These are phyloP conservation scores for Sugiyamaella mastotermitis DNA, from an alignment of 805 yeast genomes.

Conservation along the genomic window DNA sequence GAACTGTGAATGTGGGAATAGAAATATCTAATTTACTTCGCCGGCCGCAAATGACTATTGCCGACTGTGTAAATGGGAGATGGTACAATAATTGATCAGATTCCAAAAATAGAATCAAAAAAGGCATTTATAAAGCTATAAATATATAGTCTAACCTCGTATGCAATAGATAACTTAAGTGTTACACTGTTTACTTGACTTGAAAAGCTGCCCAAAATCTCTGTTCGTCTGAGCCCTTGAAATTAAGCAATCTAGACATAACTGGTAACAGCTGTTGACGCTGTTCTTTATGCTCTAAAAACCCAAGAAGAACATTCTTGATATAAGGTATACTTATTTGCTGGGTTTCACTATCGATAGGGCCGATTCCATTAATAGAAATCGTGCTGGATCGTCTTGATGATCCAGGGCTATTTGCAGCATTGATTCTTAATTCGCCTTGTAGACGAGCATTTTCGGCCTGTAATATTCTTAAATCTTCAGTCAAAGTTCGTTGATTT, in stretches of 20 bases:
- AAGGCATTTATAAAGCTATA: background rate
- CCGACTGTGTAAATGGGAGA: slow-evolving; percentile 64
- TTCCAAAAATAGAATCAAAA: background rate
- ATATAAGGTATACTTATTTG: slow-evolving; percentile 64
- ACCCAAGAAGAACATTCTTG: slow-evolving; percentile 86
- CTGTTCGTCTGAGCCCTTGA: slow-evolving; percentile 67
- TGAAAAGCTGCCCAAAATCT: slow-evolving; percentile 53
- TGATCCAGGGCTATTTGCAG: background rate
- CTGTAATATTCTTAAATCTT: slow-evolving; percentile 29
- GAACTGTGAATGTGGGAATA: slow-evolving; percentile 65
- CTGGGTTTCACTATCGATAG: slow-evolving; percentile 7
- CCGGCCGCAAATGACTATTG: slow-evolving; percentile 63
- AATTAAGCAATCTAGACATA: slow-evolving; percentile 62
- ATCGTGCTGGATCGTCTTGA: background rate
- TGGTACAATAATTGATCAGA: slow-evolving; percentile 20
- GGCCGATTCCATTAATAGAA: background rate
- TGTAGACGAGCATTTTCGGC: slow-evolving; percentile 19
- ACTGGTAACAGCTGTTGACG: slow-evolving; percentile 82
- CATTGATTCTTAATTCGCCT: slow-evolving; percentile 7
- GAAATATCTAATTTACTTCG: slow-evolving; percentile 53
- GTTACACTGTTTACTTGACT: slow-evolving; percentile 2
- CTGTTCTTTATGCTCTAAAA: slow-evolving; percentile 88
- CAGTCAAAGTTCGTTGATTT: slow-evolving; percentile 28
- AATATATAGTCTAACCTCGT: too few relatives aligned
- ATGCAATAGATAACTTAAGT: slow-evolving; percentile 7